Evolutionary conservation across 768 basidiomycete species (phyloP).

Genomic region (Suillus ampliporus): DNA sequence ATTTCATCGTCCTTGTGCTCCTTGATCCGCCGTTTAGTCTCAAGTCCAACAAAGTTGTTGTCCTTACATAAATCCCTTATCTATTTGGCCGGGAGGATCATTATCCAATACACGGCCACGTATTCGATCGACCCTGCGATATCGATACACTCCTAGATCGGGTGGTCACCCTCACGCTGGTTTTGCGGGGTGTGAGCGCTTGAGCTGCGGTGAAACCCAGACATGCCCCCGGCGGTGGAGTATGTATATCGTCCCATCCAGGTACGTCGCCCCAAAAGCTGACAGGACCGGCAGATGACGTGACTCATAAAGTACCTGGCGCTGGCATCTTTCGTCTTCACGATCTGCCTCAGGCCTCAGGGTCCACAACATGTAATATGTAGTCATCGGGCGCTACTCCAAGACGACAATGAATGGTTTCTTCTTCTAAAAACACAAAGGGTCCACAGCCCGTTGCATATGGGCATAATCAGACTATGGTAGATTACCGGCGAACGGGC

Average conservation of each 20-base stretch:
- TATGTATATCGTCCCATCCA: neutral
- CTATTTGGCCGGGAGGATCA: neutral
- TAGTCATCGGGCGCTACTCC: too few species aligned
- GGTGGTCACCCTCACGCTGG: neutral
- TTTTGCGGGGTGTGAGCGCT: neutral
- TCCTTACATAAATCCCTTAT: conserved; percentile 3
- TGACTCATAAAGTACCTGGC: neutral
- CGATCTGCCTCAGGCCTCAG: neutral
- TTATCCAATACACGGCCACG: neutral
- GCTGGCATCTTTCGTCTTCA: neutral
- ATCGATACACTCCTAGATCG: too few species aligned
- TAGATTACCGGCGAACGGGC: neutral
- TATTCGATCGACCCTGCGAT: neutral
- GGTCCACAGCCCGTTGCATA: neutral
- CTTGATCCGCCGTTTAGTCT: neutral
- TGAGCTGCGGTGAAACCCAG: neutral
- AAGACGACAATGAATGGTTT: too few species aligned
- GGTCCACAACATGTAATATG: too few species aligned
- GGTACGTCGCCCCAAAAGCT: neutral
- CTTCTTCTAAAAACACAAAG: too few species aligned
- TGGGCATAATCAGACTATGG: neutral
- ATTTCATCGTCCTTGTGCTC: neutral
- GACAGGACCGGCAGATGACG: neutral
- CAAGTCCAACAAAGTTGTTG: neutral
- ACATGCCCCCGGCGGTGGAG: neutral